Conservation (phyloP, 139 green algal species). For the Chlorella ohadii region DNA sequence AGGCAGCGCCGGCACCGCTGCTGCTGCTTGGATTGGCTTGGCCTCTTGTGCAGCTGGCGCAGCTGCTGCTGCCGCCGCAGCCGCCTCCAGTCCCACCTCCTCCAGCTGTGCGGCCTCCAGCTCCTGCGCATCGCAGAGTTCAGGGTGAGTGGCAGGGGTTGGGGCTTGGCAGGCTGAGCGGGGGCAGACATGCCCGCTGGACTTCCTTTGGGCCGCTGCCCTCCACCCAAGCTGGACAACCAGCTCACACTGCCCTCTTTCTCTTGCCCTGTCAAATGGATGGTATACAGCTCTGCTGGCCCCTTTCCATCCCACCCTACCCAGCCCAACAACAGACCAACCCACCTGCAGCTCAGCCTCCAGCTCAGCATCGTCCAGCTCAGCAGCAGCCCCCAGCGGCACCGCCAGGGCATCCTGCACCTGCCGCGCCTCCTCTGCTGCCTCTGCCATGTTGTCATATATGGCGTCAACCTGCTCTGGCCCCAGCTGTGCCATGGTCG, state of each 20-base stretch:
- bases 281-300: too few relatives aligned
- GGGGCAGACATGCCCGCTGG: too few relatives aligned
- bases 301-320: too few relatives aligned
- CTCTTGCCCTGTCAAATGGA: too few relatives aligned
- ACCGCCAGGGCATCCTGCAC: not conserved
- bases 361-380: conserved; percentile 2
- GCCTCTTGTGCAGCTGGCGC: too few relatives aligned
- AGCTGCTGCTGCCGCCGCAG: not conserved
- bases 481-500: conserved; percentile 45
- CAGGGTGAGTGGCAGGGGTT: too few relatives aligned
- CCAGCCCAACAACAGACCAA: too few relatives aligned
- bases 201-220: too few relatives aligned
- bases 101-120: not conserved
- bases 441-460: not conserved
- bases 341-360: conserved; percentile 3
- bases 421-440: not conserved
- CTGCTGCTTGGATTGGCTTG: not conserved
- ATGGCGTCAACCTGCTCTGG: not conserved
- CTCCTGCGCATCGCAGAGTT: too few relatives aligned
- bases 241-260: too few relatives aligned
- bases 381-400: not conserved
- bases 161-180: too few relatives aligned
- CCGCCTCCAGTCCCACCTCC: not conserved
- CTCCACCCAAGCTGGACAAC: too few relatives aligned
- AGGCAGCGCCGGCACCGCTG: not conserved